Base-by-base conservation (phyloP, 2,329 filamentous ascomycete species). In the Diaporthe sp. region DNA sequence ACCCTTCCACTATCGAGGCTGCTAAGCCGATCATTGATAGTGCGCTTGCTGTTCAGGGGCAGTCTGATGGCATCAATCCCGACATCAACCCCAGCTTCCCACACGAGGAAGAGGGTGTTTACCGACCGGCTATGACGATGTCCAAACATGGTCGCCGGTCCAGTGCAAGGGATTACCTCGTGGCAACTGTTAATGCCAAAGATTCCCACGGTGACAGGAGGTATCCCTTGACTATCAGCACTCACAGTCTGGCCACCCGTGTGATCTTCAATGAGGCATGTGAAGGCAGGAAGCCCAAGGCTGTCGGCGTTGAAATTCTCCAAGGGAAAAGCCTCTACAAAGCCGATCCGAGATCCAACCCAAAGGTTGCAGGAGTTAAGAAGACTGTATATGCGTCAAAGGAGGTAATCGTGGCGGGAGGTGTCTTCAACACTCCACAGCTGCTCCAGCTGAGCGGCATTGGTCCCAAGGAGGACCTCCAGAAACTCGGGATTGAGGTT, bases 361-460 rank as follows among this genome's bases (percentile, higher is more conserved):
- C 82, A 4, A 78, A 75, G 12, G 81, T 80, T 12, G 79, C 78
- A 47, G 82, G 82, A 22, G 74, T 78, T 6, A 75, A 75, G 37
- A 78, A 78, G 22, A 78, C 75, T 2, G 79, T 78, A 19, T 77
- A 75, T 22, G 80, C 81, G 8, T 76, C 76, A 25, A 82, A 82
- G 32, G 88, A 89, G 76, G 84, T 90, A 22, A 88, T 90, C 53
- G 74, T 89, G 15, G 84, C 85, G 0, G 86, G 85, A 1, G 88
- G 88, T 17, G 81, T 84, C 3, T 87, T 88, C 78, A 87, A 88
- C 78, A 85, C 85, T 4, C 88, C 88, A 0, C 86, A 88, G 75
- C 82, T 90, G 6, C 84, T 90, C 4, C 86, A 88, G 79, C 82
- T 89, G 0, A 88, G 85, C 61, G 88, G 88, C 12, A 82, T 90